phyloP scores from a whole-genome alignment of 1,284 basidiomycete species.

The Cutaneotrichosporon curvatum region DNA sequence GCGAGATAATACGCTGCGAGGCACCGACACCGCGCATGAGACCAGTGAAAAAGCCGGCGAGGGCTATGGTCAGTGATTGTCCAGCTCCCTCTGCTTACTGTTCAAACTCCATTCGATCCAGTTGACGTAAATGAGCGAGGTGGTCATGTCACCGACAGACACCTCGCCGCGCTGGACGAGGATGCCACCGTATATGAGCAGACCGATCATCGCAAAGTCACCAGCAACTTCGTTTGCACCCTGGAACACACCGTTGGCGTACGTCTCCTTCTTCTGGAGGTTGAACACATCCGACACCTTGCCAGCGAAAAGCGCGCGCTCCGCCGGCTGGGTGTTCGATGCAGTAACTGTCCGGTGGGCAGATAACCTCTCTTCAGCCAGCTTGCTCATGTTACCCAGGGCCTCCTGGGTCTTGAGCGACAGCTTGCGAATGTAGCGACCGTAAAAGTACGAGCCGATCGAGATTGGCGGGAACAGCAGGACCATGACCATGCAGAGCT shows the following conservation, averaged over 20 bases:
- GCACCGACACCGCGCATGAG: slow-evolving; percentile 45
- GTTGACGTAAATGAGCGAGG: slow-evolving; percentile 44
- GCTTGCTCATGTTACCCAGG: slow-evolving; percentile 41
- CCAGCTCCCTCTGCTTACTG: slow-evolving; percentile 25
- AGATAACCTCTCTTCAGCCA: slow-evolving; percentile 42
- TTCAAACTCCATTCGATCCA: slow-evolving; percentile 46
- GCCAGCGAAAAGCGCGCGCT: slow-evolving; percentile 32
- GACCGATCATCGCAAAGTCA: slow-evolving; percentile 43
- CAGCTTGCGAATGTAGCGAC: slow-evolving; percentile 40
- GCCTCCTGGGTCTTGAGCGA: slow-evolving; percentile 44
- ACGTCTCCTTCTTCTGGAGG: slow-evolving; percentile 42
- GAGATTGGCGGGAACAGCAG: slow-evolving; percentile 43
- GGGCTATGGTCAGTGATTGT: slow-evolving; percentile 21
- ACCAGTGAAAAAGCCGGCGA: slow-evolving; percentile 44
- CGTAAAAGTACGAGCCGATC: slow-evolving; percentile 44
- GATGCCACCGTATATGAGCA: slow-evolving; percentile 42
- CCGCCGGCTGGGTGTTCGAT: slow-evolving; percentile 38
- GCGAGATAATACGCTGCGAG: slow-evolving; percentile 40
- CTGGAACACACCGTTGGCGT: slow-evolving; percentile 43
- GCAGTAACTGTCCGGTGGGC: slow-evolving; percentile 44
- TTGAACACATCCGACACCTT: slow-evolving; percentile 39
- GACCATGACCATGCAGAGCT: slow-evolving; percentile 40
- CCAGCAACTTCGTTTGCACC: slow-evolving; percentile 42
- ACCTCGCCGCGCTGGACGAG: slow-evolving; percentile 40
- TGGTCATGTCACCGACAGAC: slow-evolving; percentile 43